A percentile compares a stretch with the other conserved stretches of the same genome.
Conservation (phyloP, 371 early-diverging fungal species). For the Entomophthora muscae region DNA sequence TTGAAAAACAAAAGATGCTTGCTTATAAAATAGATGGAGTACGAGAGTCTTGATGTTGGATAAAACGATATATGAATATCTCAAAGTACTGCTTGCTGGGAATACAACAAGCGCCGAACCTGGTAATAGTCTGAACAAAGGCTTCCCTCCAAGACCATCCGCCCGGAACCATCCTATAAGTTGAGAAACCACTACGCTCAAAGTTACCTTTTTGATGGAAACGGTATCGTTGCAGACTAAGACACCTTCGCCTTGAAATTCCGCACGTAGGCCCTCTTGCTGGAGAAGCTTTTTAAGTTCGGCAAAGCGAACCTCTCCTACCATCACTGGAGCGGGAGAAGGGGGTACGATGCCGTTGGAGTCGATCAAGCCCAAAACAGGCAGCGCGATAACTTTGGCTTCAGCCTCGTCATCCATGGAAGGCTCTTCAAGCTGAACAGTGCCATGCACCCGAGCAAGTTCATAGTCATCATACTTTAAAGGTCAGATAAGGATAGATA, state of each 20-base stretch:
- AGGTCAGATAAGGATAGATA: neutral
- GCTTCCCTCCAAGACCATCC: neutral
- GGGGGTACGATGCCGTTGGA: neutral
- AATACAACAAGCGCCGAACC: neutral
- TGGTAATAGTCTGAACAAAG: neutral
- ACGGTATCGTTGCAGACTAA: neutral
- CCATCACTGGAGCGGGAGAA: neutral
- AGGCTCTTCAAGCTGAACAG: neutral
- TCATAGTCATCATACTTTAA: neutral
- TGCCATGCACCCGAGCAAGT: neutral
- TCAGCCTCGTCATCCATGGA: neutral
- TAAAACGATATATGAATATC: too few relatives aligned
- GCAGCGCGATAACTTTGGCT: neutral
- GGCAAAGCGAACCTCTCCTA: neutral
- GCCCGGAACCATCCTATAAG: neutral
- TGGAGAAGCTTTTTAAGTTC: neutral
- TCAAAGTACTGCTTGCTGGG: neutral
- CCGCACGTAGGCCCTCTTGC: neutral
- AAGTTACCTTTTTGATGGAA: conserved; percentile 5
- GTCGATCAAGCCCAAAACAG: neutral
- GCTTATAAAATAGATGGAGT: too few relatives aligned
- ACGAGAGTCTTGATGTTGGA: too few relatives aligned
- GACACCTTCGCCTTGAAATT: neutral
- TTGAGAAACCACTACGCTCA: neutral
- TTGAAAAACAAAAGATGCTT: too few relatives aligned